Evolutionary conservation across 257 asterid genomes (phyloP).

Genomic region (Osmanthus fragrans): DNA sequence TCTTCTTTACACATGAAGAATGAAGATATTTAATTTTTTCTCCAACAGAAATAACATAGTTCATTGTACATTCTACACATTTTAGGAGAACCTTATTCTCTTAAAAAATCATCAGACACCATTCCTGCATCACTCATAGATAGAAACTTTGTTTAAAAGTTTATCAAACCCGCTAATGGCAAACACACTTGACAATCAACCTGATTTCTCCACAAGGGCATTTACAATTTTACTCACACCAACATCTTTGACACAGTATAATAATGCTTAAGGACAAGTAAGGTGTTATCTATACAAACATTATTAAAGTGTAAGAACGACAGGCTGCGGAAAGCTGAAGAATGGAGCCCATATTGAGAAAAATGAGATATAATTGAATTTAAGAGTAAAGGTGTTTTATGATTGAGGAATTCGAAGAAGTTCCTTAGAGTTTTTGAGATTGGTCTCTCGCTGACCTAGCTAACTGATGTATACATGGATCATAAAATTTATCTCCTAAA

Average conservation of each 20-base stretch:
- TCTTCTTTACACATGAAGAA: not conserved
- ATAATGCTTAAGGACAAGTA: constrained; percentile 20
- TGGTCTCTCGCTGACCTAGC: not conserved
- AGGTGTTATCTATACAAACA: constrained; percentile 29
- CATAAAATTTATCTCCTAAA: not conserved
- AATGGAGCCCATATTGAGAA: constrained; percentile 7
- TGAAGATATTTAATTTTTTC: not conserved
- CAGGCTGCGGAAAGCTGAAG: constrained; percentile 31
- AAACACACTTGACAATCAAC: constrained; percentile 40
- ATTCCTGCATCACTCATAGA: constrained; percentile 15
- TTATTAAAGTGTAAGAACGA: constrained; percentile 34
- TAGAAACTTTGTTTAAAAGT: constrained; percentile 22
- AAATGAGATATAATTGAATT: constrained; percentile 1
- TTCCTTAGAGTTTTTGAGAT: not conserved
- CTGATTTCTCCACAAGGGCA: constrained; percentile 28
- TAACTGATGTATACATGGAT: not conserved
- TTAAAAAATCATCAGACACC: constrained; percentile 27
- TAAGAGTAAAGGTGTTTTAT: constrained; percentile 30
- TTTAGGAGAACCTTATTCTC: not conserved
- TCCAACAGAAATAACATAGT: not conserved
- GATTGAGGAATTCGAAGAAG: constrained; percentile 52
- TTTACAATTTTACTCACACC: constrained; percentile 29
- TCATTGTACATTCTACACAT: not conserved
- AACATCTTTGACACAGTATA: constrained; percentile 9
- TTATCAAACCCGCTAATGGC: constrained; percentile 39